Conservation (phyloP, 2,329 filamentous ascomycete species). For the Aureobasidium namibiae region DNA sequence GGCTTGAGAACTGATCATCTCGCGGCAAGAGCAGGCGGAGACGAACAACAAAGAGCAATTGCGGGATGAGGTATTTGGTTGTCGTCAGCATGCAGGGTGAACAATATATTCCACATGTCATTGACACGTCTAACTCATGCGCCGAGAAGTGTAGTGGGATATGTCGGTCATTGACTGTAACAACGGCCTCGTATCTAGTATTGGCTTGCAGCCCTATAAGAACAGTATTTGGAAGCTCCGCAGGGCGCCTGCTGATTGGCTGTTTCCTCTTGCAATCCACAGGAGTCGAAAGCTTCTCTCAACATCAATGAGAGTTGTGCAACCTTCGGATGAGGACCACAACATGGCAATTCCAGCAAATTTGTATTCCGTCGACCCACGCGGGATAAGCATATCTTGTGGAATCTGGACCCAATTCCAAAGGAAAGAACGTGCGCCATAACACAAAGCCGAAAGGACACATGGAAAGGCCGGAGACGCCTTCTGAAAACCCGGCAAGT, state of each 20-base stretch:
- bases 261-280: neutral
- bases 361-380: neutral
- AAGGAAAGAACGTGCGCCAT: constrained; percentile 1
- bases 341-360: neutral
- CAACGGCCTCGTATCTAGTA: neutral
- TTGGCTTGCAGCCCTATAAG: constrained; percentile 2
- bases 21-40: neutral
- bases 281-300: neutral
- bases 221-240: neutral
- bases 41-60: neutral
- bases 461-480: neutral
- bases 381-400: neutral
- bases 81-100: neutral
- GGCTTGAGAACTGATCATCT: neutral
- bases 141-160: neutral
- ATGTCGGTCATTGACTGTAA: neutral
- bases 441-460: neutral
- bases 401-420: neutral
- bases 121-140: neutral
- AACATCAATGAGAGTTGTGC: neutral
- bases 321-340: neutral
- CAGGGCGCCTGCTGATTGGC: neutral
- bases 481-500: neutral
- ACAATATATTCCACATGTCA: constrained; percentile 1
- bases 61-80: neutral